phyloP scores from a whole-genome alignment of 2,329 filamentous ascomycete genomes.

The Lachnellula suecica region DNA sequence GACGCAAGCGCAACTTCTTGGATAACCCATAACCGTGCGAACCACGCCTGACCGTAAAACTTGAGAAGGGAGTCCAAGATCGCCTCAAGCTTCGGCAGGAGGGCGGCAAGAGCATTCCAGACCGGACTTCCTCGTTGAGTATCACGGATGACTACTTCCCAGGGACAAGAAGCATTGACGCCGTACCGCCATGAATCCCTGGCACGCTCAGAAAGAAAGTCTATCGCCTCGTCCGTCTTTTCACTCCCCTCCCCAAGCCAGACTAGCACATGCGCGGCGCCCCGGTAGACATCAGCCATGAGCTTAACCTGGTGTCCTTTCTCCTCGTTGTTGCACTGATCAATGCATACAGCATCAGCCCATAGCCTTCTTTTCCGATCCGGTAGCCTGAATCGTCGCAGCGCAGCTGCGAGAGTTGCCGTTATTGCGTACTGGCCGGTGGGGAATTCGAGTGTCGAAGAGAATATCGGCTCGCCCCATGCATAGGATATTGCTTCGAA shows the following conservation, averaged over 20 bases:
- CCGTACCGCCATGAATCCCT: not conserved
- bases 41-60: not conserved
- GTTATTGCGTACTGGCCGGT: not conserved
- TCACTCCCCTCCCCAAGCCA: conserved; percentile 7
- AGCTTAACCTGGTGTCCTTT: conserved; percentile 9
- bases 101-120: not conserved
- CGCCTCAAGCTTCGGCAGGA: not conserved
- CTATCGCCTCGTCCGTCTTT: not conserved
- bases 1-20: conserved; percentile 4
- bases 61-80: not conserved
- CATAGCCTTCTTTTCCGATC: not conserved
- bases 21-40: conserved; percentile 6
- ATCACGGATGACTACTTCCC: not conserved
- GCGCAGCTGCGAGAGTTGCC: not conserved
- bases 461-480: conserved; percentile 28
- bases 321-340: conserved; percentile 9
- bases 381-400: not conserved
- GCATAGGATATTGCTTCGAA: conserved; percentile 35
- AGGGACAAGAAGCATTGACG: not conserved
- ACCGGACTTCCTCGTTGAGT: not conserved
- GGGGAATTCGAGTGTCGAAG: conserved; percentile 1
- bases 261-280: conserved; percentile 4
- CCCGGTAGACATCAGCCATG: conserved; percentile 13
- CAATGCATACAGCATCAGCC: conserved; percentile 12
- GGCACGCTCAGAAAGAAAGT: not conserved